Conservation (phyloP, 306 rosid genomes). For the Chamaecrista fasciculata region DNA sequence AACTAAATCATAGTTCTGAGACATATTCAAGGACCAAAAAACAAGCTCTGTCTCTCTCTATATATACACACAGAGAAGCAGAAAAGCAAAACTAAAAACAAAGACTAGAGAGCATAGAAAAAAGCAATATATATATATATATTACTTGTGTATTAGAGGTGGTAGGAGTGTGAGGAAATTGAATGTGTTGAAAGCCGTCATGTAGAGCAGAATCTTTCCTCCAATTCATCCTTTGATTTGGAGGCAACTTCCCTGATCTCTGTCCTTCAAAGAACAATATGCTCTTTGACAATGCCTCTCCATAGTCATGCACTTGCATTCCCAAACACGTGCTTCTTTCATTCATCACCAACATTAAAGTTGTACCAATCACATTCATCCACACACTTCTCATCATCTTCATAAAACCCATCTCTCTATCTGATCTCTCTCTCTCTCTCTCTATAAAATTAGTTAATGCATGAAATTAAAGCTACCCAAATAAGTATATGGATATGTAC, state of each 20-base stretch:
- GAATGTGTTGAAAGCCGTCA: conserved; percentile 39
- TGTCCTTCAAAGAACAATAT: conserved; percentile 61
- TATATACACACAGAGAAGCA: too few species aligned
- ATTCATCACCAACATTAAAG: neutral
- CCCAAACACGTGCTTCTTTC: neutral
- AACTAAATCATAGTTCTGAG: too few species aligned
- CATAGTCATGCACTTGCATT: conserved; percentile 37
- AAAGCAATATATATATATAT: neutral
- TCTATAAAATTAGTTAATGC: neutral
- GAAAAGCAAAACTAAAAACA: neutral
- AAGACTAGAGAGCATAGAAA: neutral
- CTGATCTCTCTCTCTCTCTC: neutral
- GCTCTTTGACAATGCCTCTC: conserved; percentile 49
- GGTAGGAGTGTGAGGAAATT: neutral
- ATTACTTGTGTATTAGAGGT: neutral
- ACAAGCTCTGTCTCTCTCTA: too few species aligned
- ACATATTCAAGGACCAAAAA: too few species aligned
- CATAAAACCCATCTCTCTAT: conserved; percentile 15
- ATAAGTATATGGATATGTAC: too few species aligned
- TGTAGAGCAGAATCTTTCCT: conserved; percentile 49
- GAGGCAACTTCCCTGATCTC: conserved; percentile 54
- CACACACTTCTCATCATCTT: neutral
- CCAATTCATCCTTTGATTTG: conserved; percentile 52
- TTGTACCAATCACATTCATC: neutral
- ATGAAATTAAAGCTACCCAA: too few species aligned